phyloP scores from a whole-genome alignment of 176 grass and related monocot species.

The Rhynchospora pubera region DNA sequence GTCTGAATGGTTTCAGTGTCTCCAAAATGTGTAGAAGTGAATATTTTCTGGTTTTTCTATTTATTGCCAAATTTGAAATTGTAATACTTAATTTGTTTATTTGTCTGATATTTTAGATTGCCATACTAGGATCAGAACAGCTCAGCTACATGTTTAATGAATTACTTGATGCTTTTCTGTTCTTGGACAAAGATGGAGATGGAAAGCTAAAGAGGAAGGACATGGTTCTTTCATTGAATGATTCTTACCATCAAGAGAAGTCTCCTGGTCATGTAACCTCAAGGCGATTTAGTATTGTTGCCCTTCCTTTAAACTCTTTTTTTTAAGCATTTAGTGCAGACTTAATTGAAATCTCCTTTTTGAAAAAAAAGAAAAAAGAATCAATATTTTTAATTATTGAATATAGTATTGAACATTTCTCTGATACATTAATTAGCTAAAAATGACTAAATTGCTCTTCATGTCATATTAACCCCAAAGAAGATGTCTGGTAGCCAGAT shows the following conservation, averaged over 20 bases:
- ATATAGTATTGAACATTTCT: not conserved
- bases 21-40: not conserved
- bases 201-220: slow-evolving; percentile 49
- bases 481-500: not conserved
- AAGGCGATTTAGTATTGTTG: slow-evolving; percentile 47
- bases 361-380: not conserved
- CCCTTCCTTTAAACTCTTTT: not conserved
- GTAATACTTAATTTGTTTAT: not conserved
- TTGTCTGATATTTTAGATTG: slow-evolving; percentile 25
- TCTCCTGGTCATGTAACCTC: slow-evolving; percentile 36
- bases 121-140: slow-evolving; percentile 34
- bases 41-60: not conserved
- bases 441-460: not conserved
- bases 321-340: not conserved
- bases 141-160: slow-evolving; percentile 51
- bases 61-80: not conserved
- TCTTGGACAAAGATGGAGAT: slow-evolving; percentile 59
- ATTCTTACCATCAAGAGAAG: slow-evolving; percentile 45
- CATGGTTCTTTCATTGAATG: slow-evolving; percentile 46
- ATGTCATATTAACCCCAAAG: not conserved
- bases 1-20: not conserved
- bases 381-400: not conserved
- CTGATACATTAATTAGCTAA: not conserved
- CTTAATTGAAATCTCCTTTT: not conserved
- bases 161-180: slow-evolving; percentile 54